Evolutionary conservation across 352 stramenopile genomes (phyloP).

Genomic region (Phytophthora foliorum): DNA sequence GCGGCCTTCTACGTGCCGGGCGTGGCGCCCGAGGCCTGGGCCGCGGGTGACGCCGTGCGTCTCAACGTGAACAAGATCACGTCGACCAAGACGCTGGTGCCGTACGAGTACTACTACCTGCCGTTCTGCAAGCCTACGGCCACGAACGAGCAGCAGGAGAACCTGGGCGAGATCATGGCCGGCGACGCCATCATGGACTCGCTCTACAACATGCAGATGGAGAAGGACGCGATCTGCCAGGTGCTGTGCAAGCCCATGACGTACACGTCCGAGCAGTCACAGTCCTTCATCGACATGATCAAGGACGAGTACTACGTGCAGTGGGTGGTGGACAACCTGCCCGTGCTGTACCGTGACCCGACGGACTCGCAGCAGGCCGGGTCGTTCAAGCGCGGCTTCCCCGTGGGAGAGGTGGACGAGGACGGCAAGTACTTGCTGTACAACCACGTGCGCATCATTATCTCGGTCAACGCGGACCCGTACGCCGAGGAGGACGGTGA

Average conservation of each 20-base stretch:
- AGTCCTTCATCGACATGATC: constrained; percentile 93
- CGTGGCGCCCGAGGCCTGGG: constrained; percentile 87
- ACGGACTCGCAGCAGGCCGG: constrained; percentile 71
- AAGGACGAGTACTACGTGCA: constrained; percentile 96
- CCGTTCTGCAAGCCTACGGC: constrained; percentile 91
- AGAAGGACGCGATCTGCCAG: constrained; percentile 89
- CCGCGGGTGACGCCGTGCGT: constrained; percentile 83
- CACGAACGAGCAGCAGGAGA: constrained; percentile 91
- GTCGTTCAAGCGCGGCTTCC: constrained; percentile 92
- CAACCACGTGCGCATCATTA: constrained; percentile 98
- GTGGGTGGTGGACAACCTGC: constrained; percentile 94
- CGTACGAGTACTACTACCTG: constrained; percentile 99
- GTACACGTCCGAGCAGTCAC: constrained; percentile 82
- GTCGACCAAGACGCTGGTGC: constrained; percentile 98
- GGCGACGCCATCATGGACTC: constrained; percentile 94
- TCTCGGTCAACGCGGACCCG: constrained; percentile 92
- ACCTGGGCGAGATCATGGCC: constrained; percentile 94
- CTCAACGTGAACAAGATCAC: constrained; percentile 99
- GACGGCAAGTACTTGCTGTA: constrained; percentile 96
- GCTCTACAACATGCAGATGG: constrained; percentile 91
- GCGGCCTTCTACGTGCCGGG: constrained; percentile 89
- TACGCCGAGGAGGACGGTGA: constrained; percentile 69
- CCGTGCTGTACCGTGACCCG: constrained; percentile 88
- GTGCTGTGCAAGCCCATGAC: constrained; percentile 91
- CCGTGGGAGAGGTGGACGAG: constrained; percentile 93